Conservation (phyloP, 2,329 filamentous ascomycete genomes). For the Neoarthrinium moseri region DNA sequence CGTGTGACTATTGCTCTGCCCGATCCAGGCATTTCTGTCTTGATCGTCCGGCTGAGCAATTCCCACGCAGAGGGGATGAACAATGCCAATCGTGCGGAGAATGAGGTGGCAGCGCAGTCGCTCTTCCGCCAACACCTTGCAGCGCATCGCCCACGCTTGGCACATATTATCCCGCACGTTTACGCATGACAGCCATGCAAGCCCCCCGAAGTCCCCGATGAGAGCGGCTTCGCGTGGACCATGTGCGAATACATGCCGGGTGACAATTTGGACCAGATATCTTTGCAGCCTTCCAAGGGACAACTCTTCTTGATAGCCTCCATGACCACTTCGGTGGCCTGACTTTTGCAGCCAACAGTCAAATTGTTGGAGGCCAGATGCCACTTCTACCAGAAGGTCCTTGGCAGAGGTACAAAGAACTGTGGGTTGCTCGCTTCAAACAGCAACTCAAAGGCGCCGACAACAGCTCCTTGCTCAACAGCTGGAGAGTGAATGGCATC, state of each 20-base stretch:
- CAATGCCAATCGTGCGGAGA: constrained; percentile 24
- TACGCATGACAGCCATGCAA: constrained; percentile 15
- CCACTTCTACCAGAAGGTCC: constrained; percentile 9
- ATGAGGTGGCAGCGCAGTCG: constrained; percentile 21
- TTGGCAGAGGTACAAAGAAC: constrained; percentile 8
- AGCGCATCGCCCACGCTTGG: constrained; percentile 1
- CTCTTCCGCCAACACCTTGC: constrained; percentile 17
- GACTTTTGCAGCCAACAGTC: constrained; percentile 14
- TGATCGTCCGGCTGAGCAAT: constrained; percentile 23
- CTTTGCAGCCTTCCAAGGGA: constrained; percentile 16
- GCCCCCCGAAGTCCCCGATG: neutral
- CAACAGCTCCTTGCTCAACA: constrained; percentile 7
- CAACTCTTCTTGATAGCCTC: constrained; percentile 13
- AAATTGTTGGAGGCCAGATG: constrained; percentile 16
- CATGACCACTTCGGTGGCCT: constrained; percentile 17
- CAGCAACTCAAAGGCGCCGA: constrained; percentile 9
- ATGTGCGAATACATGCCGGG: constrained; percentile 23
- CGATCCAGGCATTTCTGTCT: constrained; percentile 7
- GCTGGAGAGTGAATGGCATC: constrained; percentile 6
- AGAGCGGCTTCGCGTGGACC: constrained; percentile 18
- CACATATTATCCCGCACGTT: constrained; percentile 17
- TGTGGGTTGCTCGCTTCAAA: constrained; percentile 6
- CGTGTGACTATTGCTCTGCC: constrained; percentile 13
- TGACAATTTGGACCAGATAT: constrained; percentile 18
- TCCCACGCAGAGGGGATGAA: constrained; percentile 18